Base-by-base conservation (phyloP, 352 stramenopile species). In the Globisporangium spiculum region DNA sequence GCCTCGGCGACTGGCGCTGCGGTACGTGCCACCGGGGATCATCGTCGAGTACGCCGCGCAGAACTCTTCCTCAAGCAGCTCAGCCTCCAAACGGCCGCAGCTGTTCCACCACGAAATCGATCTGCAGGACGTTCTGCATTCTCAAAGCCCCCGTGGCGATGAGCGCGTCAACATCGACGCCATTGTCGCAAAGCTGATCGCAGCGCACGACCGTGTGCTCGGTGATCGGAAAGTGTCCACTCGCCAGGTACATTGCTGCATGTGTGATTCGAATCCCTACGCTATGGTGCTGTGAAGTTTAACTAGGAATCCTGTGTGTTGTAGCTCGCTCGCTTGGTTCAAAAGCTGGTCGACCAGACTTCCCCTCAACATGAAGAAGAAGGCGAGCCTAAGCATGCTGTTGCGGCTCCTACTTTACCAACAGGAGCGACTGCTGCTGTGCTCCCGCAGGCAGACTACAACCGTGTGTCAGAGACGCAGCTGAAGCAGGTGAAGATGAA, bases 371-470 rank as follows among this genome's bases (percentile, higher is more conserved):
- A 22, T 22, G 4, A 59, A 58, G 26, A 65, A 53, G 50, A 30
- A 1, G n/a, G 8, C 2, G 30, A 58, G 12, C 24, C 60, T 18
- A 26, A 64, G 14, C 3, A 4, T 41, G 22, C 1, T 26, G 41
- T 22, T 44, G 12, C 44, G 24, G 22, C 14, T 4, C 2, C 61
- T 14, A 46, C 52, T 2, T 2, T 41, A 41, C 34, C 34, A 41
- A 50, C 14, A 46, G 3, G 12, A 46, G 4, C 63, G 22, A 59
- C 57, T 1, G 36, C 68, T 1, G 36, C 68, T 34, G 50, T 58
- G 9, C 63, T 93, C 22, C 85, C 85, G 1, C 76, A 88, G 14
- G 85, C 85, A 1, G 85, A 93, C 70, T 93, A 93, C 76, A 93
- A 93, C 48, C 77, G 77, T 52, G 85, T 93, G 44, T 92, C 85